phyloP scores from a whole-genome alignment of 83 land plant genomes.

The Thuja plicata region DNA sequence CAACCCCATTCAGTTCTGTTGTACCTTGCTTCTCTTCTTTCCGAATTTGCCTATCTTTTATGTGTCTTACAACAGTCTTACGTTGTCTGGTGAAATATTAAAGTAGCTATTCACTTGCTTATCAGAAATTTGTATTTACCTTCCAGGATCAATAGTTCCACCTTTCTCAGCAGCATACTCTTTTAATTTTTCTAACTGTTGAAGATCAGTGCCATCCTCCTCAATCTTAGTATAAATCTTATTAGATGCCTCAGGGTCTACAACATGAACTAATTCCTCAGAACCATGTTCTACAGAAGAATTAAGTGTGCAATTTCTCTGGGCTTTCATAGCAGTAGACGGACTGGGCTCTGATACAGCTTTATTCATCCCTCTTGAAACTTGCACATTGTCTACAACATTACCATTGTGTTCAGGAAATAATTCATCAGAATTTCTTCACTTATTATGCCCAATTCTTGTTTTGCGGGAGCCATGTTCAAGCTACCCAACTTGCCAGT shows the following conservation, averaged over 20 bases:
- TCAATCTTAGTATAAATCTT: background rate
- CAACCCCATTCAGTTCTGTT: background rate
- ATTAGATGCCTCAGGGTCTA: background rate
- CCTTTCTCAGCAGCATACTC: background rate
- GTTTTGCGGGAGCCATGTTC: background rate
- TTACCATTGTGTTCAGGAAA: constrained; percentile 3
- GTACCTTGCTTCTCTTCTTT: background rate
- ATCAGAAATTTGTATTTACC: background rate
- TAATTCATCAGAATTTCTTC: background rate
- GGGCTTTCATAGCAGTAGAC: background rate
- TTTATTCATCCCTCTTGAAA: background rate
- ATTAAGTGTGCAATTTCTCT: background rate
- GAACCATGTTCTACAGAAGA: background rate
- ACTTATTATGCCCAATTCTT: background rate
- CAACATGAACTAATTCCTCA: background rate
- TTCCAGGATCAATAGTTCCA: background rate
- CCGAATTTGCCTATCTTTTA: background rate
- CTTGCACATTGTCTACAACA: background rate
- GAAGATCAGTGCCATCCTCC: background rate
- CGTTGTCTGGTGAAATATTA: background rate
- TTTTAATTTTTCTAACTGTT: background rate
- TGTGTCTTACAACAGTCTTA: background rate
- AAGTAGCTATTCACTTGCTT: background rate
- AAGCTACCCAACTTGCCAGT: background rate
- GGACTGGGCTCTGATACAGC: background rate